These are phyloP conservation scores for Mucor circinelloides DNA, from an alignment of 371 early-diverging fungal genomes.

Conservation along the genomic window DNA sequence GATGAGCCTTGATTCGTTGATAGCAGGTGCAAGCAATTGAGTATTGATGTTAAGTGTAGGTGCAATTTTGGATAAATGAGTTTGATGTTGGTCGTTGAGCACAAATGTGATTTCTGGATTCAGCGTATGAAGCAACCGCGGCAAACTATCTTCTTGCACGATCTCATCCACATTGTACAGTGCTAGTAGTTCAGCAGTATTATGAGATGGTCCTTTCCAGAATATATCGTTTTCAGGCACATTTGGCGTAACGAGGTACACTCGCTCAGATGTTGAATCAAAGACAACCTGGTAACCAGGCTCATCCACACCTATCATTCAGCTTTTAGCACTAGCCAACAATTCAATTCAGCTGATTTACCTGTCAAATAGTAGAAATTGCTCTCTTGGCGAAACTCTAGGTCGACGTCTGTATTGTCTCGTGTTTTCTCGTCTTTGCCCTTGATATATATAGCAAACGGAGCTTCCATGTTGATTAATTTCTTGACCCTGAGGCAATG, in stretches of 20 bases:
- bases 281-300: slow-evolving; percentile 50
- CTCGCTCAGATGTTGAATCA: slow-evolving; percentile 32
- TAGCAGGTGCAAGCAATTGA: slow-evolving; percentile 22
- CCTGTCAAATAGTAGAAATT: slow-evolving; percentile 60
- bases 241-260: slow-evolving; percentile 49
- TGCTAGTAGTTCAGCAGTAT: slow-evolving; percentile 26
- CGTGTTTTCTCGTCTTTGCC: slow-evolving; percentile 35
- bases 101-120: slow-evolving; percentile 30
- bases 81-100: slow-evolving; percentile 8
- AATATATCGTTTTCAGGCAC: slow-evolving; percentile 40
- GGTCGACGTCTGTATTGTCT: slow-evolving; percentile 51
- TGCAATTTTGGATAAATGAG: not conserved
- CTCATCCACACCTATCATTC: slow-evolving; percentile 39
- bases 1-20: slow-evolving; percentile 51
- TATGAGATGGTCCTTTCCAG: slow-evolving; percentile 51
- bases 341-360: slow-evolving; percentile 5
- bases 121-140: slow-evolving; percentile 26
- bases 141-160: slow-evolving; percentile 36
- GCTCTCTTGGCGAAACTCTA: slow-evolving; percentile 57
- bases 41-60: not conserved
- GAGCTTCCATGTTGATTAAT: slow-evolving; percentile 7
- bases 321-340: not conserved
- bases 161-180: slow-evolving; percentile 50
- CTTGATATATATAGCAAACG: slow-evolving; percentile 27
- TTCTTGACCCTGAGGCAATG: slow-evolving; percentile 32